Evolutionary conservation across 2,329 filamentous ascomycete species (phyloP).

Genomic region (Cercospora sp.): DNA sequence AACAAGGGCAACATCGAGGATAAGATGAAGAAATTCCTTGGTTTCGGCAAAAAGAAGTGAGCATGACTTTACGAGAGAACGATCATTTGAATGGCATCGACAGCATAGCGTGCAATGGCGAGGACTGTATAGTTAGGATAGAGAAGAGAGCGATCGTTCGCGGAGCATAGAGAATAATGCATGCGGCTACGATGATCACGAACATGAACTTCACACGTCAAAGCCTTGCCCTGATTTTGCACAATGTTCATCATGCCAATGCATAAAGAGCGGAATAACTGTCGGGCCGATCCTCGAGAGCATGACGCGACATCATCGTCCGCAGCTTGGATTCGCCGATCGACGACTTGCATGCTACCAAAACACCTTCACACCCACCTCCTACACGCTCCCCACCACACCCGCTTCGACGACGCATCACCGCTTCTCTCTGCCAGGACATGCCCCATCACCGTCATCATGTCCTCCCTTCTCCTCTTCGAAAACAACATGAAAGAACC

Average conservation of each 20-base stretch:
- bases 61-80: neutral
- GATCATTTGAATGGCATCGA: neutral
- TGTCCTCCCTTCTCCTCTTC: neutral
- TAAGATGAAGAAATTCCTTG: constrained; percentile 69
- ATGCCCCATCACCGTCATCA: neutral
- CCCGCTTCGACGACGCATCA: neutral
- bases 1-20: constrained; percentile 41
- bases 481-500: constrained; percentile 3
- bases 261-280: neutral
- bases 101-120: constrained; percentile 1
- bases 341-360: neutral
- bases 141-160: neutral
- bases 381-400: neutral
- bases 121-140: neutral
- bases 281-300: neutral
- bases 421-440: neutral
- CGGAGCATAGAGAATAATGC: neutral
- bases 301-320: constrained; percentile 6
- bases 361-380: neutral
- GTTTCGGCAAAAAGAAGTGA: constrained; percentile 64
- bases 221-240: no score
- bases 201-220: neutral
- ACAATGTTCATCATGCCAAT: neutral
- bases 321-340: neutral
- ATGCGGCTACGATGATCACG: neutral